phyloP scores from a whole-genome alignment of 768 basidiomycete genomes.

The Punctularia strigosozonata region DNA sequence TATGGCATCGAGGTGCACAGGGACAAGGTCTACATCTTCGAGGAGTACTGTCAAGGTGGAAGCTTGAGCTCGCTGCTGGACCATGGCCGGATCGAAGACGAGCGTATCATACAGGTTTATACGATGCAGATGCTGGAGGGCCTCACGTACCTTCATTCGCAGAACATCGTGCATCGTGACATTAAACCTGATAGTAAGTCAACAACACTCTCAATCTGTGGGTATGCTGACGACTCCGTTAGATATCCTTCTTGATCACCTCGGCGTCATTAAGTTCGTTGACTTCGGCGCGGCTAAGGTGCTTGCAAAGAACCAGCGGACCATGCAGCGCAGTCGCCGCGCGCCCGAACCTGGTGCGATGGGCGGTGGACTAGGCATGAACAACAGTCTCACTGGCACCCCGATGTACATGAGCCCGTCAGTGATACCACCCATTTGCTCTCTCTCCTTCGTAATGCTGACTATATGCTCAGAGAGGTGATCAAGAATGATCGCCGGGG shows the following conservation, averaged over 20 bases:
- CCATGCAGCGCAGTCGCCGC: slow-evolving; percentile 63
- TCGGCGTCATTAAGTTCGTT: slow-evolving; percentile 90
- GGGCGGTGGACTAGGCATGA: slow-evolving; percentile 35
- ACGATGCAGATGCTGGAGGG: slow-evolving; percentile 97
- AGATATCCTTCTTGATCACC: slow-evolving; percentile 90
- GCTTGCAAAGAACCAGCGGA: slow-evolving; percentile 79
- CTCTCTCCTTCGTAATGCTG: too few species aligned
- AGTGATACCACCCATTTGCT: too few species aligned
- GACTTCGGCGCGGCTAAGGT: slow-evolving; percentile 98
- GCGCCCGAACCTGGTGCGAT: slow-evolving; percentile 28
- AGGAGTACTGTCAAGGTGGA: slow-evolving; percentile 96
- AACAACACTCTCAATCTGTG: not conserved
- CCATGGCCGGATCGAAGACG: slow-evolving; percentile 92
- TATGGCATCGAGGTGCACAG: slow-evolving; percentile 98
- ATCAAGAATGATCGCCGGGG: slow-evolving; percentile 90
- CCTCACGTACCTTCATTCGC: slow-evolving; percentile 84
- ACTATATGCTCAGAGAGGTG: too few species aligned
- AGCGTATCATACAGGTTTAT: slow-evolving; percentile 90
- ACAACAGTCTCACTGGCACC: slow-evolving; percentile 89
- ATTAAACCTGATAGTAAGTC: slow-evolving; percentile 96
- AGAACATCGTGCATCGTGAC: slow-evolving; percentile 90
- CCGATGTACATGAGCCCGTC: slow-evolving; percentile 99
- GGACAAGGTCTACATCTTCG: slow-evolving; percentile 98
- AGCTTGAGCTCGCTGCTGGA: slow-evolving; percentile 82
- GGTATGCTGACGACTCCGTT: not conserved